These are phyloP conservation scores for Leccinum solheimii DNA, from an alignment of 1,284 basidiomycete genomes.

Conservation along the genomic window DNA sequence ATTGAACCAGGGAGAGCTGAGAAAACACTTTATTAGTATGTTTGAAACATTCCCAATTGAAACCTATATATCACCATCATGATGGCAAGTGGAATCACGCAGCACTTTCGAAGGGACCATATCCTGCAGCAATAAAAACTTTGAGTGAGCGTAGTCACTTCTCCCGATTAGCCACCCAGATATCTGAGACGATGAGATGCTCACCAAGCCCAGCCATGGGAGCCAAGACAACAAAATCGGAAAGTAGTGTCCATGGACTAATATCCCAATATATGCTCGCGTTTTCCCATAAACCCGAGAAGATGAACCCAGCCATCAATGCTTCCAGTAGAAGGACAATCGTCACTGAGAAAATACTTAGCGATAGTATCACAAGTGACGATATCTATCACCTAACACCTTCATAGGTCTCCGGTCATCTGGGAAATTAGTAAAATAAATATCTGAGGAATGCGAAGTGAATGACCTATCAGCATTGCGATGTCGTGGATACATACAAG, in stretches of 20 bases:
- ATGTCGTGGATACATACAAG: too few species aligned
- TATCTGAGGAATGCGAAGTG: too few species aligned
- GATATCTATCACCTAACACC: too few species aligned
- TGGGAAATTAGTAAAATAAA: too few species aligned
- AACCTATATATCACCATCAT: background rate
- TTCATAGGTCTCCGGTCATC: too few species aligned
- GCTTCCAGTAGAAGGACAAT: too few species aligned
- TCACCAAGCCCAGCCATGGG: slow-evolving; percentile 19
- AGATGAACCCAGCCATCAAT: too few species aligned
- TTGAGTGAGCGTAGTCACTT: slow-evolving; percentile 24
- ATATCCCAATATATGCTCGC: background rate
- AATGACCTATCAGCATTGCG: too few species aligned
- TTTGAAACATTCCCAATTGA: background rate
- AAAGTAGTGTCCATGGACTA: background rate
- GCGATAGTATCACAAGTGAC: too few species aligned
- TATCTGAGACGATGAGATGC: background rate
- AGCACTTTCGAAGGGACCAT: background rate
- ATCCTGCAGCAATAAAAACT: slow-evolving; percentile 9
- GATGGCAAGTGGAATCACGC: background rate
- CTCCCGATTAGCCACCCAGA: background rate
- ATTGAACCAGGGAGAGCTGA: background rate
- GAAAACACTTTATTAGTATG: background rate
- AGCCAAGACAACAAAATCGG: background rate
- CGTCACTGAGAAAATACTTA: too few species aligned
- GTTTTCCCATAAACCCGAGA: too few species aligned